A percentile compares a stretch with the other conserved stretches of the same genome.
phyloP scores from a whole-genome alignment of 495 filamentous ascomycete genomes.

The Lentithecium fluviatile region DNA sequence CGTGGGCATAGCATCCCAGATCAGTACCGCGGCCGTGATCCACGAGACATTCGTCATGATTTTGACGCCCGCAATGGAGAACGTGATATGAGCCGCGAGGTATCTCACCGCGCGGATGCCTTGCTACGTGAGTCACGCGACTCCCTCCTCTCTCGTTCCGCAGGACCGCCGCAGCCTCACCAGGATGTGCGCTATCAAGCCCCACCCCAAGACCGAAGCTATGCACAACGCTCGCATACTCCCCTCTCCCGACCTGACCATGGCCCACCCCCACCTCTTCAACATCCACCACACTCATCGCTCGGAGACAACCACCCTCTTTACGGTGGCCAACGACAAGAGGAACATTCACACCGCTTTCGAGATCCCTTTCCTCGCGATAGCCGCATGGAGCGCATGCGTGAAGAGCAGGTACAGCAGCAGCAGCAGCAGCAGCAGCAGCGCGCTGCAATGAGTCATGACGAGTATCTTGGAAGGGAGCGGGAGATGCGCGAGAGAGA shows the following conservation, averaged over 20 bases:
- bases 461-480: slow-evolving; percentile 11
- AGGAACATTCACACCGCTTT: slow-evolving; percentile 16
- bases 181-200: slow-evolving; percentile 21
- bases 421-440: slow-evolving; percentile 22
- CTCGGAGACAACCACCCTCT: slow-evolving; percentile 10
- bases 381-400: slow-evolving; percentile 32
- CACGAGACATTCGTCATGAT: slow-evolving; percentile 20
- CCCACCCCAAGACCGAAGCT: slow-evolving; percentile 3
- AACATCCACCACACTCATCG: slow-evolving; percentile 17
- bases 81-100: slow-evolving; percentile 19
- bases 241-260: slow-evolving; percentile 25
- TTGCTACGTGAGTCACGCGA: slow-evolving; percentile 22
- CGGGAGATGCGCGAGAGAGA: slow-evolving; percentile 6
- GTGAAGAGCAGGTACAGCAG: slow-evolving; percentile 22
- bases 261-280: slow-evolving; percentile 10
- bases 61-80: slow-evolving; percentile 26
- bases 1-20: slow-evolving; percentile 11
- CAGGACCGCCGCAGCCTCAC: not conserved
- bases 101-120: slow-evolving; percentile 12
- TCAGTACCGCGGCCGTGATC: slow-evolving; percentile 19
- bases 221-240: slow-evolving; percentile 22
- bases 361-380: slow-evolving; percentile 13
- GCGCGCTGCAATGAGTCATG: slow-evolving; percentile 5
- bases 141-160: slow-evolving; percentile 2
- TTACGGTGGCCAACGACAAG: slow-evolving; percentile 4